These are phyloP conservation scores for Cryptococcus sp. DNA, from an alignment of 1,284 basidiomycete genomes.

Conservation along the genomic window DNA sequence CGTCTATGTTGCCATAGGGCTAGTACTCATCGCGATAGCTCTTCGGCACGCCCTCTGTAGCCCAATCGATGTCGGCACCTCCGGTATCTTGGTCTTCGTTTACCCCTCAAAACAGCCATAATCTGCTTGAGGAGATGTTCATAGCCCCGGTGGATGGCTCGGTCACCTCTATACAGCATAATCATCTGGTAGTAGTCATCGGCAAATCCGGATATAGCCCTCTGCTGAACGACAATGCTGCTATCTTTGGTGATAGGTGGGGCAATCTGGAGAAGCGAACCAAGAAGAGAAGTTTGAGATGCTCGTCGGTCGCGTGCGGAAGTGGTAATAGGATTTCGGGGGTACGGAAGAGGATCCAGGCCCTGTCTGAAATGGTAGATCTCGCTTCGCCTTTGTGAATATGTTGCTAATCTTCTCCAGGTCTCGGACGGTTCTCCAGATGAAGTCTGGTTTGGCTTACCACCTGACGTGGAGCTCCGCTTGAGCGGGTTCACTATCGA, in stretches of 20 bases:
- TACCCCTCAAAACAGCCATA: neutral
- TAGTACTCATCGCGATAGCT: neutral
- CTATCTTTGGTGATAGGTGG: no score
- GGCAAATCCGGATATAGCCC: neutral
- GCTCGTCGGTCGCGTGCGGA: neutral
- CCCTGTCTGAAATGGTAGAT: no score
- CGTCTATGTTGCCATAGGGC: neutral
- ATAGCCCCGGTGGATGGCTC: neutral
- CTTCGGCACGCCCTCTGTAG: neutral
- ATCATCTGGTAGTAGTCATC: neutral
- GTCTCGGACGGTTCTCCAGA: constrained; percentile 5
- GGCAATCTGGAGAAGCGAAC: neutral
- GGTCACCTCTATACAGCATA: neutral
- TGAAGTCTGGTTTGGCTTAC: constrained; percentile 21
- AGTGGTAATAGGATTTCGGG: neutral
- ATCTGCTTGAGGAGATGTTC: neutral
- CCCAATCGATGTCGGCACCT: neutral
- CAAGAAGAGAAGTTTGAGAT: neutral
- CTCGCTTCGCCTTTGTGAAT: no score
- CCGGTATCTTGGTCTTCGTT: neutral
- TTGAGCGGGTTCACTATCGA: constrained; percentile 17
- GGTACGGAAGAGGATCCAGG: no score
- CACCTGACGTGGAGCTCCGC: constrained; percentile 9
- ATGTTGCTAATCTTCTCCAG: constrained; percentile 6
- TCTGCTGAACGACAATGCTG: no score